A percentile compares a stretch with the other conserved stretches of the same genome.
phyloP scores from a whole-genome alignment of 2,329 filamentous ascomycete species.

The Xylaria sp. region DNA sequence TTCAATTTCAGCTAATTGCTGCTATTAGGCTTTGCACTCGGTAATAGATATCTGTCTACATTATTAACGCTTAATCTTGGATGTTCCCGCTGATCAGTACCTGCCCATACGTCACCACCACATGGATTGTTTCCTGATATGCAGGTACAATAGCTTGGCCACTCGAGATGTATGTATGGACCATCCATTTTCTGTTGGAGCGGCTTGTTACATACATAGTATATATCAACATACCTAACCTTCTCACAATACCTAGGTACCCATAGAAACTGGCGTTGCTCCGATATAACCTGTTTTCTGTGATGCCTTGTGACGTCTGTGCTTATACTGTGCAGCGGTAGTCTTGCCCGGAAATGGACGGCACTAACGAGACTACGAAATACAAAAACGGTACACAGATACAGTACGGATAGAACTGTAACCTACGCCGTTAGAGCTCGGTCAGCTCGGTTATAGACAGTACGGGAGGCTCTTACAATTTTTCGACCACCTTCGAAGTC shows the following conservation, averaged over 20 bases:
- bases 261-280: not conserved
- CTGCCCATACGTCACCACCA: not conserved
- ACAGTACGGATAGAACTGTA: not conserved
- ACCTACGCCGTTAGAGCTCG: no score
- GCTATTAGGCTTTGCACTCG: no score
- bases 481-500: not conserved
- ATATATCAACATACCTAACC: no score
- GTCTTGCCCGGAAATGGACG: not conserved
- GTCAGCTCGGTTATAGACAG: not conserved
- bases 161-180: not conserved
- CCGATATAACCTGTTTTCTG: not conserved
- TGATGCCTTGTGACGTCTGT: not conserved
- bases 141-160: not conserved
- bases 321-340: not conserved
- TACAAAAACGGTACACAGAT: not conserved
- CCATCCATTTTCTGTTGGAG: not conserved
- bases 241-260: no score
- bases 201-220: not conserved
- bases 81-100: not conserved
- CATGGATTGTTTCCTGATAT: not conserved
- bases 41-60: not conserved
- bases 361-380: not conserved
- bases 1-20: no score
- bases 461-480: constrained; percentile 2
- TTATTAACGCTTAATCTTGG: not conserved